These are phyloP conservation scores for Phylloporus arenicola DNA, from an alignment of 768 basidiomycete genomes.

Conservation along the genomic window DNA sequence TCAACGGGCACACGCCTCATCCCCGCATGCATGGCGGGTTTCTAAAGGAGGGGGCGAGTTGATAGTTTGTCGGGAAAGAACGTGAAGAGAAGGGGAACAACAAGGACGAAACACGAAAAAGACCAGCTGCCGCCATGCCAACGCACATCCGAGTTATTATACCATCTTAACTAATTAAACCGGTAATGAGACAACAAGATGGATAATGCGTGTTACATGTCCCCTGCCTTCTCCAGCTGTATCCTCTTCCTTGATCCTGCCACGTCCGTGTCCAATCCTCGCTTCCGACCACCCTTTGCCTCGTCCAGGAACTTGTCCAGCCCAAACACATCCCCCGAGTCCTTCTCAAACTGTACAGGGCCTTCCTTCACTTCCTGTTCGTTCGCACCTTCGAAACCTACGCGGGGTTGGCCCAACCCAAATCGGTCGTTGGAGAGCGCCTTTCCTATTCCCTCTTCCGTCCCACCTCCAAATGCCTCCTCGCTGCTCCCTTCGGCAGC, in stretches of 20 bases:
- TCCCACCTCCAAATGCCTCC: slow-evolving; percentile 90
- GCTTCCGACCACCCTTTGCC: slow-evolving; percentile 91
- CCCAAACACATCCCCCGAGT: slow-evolving; percentile 94
- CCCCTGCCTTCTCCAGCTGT: slow-evolving; percentile 60
- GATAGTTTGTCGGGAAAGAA: slow-evolving; percentile 12
- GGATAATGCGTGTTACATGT: slow-evolving; percentile 26
- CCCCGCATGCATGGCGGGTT: slow-evolving; percentile 17
- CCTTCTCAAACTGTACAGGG: slow-evolving; percentile 98
- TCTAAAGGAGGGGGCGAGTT: slow-evolving; percentile 6
- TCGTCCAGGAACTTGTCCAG: slow-evolving; percentile 96
- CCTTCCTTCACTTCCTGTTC: slow-evolving; percentile 85
- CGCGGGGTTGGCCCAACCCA: slow-evolving; percentile 72
- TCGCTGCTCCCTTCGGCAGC: slow-evolving; percentile 66
- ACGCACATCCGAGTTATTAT: slow-evolving; percentile 2
- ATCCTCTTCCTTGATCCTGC: slow-evolving; percentile 64
- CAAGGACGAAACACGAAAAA: background rate
- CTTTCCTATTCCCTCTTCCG: slow-evolving; percentile 88
- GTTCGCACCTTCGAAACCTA: slow-evolving; percentile 88
- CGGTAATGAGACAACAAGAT: background rate
- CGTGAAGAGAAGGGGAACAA: slow-evolving; percentile 6
- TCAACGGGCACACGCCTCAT: slow-evolving; percentile 27
- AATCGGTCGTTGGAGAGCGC: slow-evolving; percentile 94
- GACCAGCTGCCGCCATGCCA: slow-evolving; percentile 14
- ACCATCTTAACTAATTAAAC: no score
- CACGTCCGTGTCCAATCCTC: slow-evolving; percentile 75